Conservation (phyloP, 331 rosid species). For the Quercus lobata region DNA sequence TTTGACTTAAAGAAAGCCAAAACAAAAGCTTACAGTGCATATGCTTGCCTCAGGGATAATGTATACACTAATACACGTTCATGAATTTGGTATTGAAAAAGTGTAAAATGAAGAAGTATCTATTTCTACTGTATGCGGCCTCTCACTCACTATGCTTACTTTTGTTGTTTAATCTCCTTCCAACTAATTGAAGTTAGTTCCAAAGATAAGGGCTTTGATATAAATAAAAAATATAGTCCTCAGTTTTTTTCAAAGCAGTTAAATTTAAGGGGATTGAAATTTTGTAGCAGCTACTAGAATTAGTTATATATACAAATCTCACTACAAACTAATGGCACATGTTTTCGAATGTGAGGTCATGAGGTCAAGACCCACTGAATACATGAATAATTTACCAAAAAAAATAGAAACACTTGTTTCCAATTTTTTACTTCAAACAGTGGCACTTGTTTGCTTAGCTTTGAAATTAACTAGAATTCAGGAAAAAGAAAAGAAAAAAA, state of each 20-base stretch:
- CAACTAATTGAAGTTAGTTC: neutral
- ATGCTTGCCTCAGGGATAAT: neutral
- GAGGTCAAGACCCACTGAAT: too few species aligned
- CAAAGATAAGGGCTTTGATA: neutral
- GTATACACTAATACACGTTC: neutral
- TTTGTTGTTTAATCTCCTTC: neutral
- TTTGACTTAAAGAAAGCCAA: neutral
- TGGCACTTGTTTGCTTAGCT: neutral
- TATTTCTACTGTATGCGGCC: neutral
- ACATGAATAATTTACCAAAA: too few species aligned
- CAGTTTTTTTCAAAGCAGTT: neutral
- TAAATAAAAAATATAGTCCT: neutral
- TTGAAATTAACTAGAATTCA: neutral
- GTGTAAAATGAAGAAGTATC: neutral
- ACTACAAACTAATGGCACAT: neutral
- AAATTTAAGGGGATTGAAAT: neutral
- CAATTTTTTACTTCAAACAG: neutral
- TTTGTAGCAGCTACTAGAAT: neutral
- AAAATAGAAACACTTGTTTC: neutral
- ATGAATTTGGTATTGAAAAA: neutral
- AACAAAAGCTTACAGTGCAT: neutral
- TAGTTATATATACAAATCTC: neutral
- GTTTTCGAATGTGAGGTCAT: neutral
- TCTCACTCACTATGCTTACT: neutral
- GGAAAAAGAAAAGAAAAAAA: neutral